Evolutionary conservation across 1,284 basidiomycete genomes (phyloP), one percentile per base, ranked within the genome.

Genomic region (Somion occarium): DNA sequence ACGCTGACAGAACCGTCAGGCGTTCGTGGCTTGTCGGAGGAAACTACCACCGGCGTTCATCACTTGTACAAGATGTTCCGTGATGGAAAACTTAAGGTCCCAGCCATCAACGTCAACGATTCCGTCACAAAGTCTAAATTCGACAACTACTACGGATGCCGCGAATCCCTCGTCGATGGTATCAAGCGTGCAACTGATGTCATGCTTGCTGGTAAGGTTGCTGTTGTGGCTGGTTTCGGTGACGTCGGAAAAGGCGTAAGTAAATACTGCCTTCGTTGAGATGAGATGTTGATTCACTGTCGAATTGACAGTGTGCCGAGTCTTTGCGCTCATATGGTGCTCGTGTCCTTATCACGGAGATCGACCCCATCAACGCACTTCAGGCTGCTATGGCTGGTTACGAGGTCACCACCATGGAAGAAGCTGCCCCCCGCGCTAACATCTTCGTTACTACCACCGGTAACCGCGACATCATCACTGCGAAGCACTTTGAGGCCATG

Each of bases 41-140:
- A 99, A 80, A 99, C 96, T 59, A 99, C 96, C 60, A 99, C 96
- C 57, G 97, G 97, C 82, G 96, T 99, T 49, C 97, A 99, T 79
- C 95, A 98, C 77, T 80, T 99, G 45, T 99, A 99, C 91, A 94
- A 93, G 78, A 85, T 90, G 61, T 90, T 94, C 88, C 87, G 92
- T 64, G 93, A 97, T 51, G 95, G 95, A 64, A 93, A 83, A 69
- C 85, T 99, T 69, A 98, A 96, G 82, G 79, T 98, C 60, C 93
- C 97, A 59, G 97, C 97, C 63, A 99, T 99, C 83, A 99, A 99
- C 73, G 97, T 99, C 71, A 97, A 97, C 73, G 94, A 98, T 78
- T 98, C 96, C 23, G 97, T 99, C 67, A 99, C 97, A 64, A 99
- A 99, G 79, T 98, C 94, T 69, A 99, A 99, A 81, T 99, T 99